These are phyloP conservation scores for Gremmenia infestans DNA, from an alignment of 2,329 filamentous ascomycete genomes.

Conservation along the genomic window DNA sequence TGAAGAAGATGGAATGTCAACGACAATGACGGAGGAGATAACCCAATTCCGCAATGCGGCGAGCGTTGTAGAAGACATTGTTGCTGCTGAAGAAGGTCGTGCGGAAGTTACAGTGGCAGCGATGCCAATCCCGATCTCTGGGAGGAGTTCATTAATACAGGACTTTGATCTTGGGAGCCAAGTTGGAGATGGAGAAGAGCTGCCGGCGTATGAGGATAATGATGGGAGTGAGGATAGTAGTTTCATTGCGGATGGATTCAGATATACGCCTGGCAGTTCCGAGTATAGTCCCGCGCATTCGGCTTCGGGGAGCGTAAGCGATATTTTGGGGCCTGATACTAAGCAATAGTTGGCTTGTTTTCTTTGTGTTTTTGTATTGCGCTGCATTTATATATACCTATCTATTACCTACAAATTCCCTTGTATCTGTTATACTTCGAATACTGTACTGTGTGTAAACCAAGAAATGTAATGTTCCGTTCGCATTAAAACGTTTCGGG, in stretches of 20 bases:
- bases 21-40: slow-evolving; percentile 22
- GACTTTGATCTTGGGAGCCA: slow-evolving; percentile 12
- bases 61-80: slow-evolving; percentile 21
- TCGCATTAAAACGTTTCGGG: no score
- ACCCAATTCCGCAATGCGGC: slow-evolving; percentile 20
- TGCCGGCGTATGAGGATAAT: slow-evolving; percentile 27
- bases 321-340: slow-evolving; percentile 23
- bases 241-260: slow-evolving; percentile 27
- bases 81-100: slow-evolving; percentile 13
- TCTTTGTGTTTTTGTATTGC: not conserved
- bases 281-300: slow-evolving; percentile 21
- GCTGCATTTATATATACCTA: not conserved
- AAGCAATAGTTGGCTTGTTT: slow-evolving; percentile 15
- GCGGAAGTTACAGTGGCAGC: not conserved
- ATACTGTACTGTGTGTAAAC: not conserved
- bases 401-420: not conserved
- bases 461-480: no score
- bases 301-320: slow-evolving; percentile 19
- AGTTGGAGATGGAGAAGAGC: slow-evolving; percentile 17
- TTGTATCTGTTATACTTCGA: not conserved
- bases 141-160: not conserved
- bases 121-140: not conserved
- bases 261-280: slow-evolving; percentile 24
- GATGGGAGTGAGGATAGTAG: slow-evolving; percentile 21
- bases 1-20: slow-evolving; percentile 20